phyloP scores from a whole-genome alignment of 2,329 filamentous ascomycete species.

The Dryadomyces quercivorus region DNA sequence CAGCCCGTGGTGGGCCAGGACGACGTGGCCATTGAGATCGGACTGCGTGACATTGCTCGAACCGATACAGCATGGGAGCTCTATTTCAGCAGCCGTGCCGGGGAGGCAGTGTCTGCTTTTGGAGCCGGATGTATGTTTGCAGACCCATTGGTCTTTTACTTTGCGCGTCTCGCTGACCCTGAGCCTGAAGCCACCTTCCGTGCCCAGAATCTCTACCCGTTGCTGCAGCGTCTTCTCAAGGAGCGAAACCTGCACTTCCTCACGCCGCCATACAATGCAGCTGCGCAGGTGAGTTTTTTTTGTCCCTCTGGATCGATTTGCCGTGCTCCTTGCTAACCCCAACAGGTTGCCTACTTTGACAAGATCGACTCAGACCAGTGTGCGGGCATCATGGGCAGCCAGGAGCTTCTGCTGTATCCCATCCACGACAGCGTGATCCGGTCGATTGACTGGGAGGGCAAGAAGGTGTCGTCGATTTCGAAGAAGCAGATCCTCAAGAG shows the following conservation, averaged over 20 bases:
- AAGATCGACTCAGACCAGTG: conserved; percentile 53
- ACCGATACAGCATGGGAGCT: conserved; percentile 75
- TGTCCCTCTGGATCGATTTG: too few relatives aligned
- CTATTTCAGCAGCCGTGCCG: conserved; percentile 70
- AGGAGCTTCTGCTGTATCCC: conserved; percentile 77
- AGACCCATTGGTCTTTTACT: conserved; percentile 3
- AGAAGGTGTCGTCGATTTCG: conserved; percentile 47
- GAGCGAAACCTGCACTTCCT: conserved; percentile 60
- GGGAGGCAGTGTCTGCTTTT: conserved; percentile 75
- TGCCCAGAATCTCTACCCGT: conserved; percentile 60
- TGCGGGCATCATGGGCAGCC: conserved; percentile 70
- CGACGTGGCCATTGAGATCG: conserved; percentile 52
- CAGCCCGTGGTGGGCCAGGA: conserved; percentile 68
- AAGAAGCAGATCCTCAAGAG: conserved; percentile 60
- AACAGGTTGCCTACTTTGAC: conserved; percentile 66
- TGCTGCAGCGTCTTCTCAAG: conserved; percentile 63
- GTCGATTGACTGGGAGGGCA: conserved; percentile 54
- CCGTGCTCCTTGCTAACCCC: too few relatives aligned
- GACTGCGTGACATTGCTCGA: conserved; percentile 52
- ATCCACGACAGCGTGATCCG: conserved; percentile 63
- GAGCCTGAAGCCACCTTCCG: conserved; percentile 49
- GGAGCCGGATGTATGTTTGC: conserved; percentile 42
- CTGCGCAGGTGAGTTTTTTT: conserved; percentile 54
- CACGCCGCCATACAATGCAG: conserved; percentile 78
- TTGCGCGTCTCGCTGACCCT: conserved; percentile 15